Percentiles rank a stretch among this genome's conserved stretches.
phyloP scores from a whole-genome alignment of 768 basidiomycete species.

The Calocybe indica region DNA sequence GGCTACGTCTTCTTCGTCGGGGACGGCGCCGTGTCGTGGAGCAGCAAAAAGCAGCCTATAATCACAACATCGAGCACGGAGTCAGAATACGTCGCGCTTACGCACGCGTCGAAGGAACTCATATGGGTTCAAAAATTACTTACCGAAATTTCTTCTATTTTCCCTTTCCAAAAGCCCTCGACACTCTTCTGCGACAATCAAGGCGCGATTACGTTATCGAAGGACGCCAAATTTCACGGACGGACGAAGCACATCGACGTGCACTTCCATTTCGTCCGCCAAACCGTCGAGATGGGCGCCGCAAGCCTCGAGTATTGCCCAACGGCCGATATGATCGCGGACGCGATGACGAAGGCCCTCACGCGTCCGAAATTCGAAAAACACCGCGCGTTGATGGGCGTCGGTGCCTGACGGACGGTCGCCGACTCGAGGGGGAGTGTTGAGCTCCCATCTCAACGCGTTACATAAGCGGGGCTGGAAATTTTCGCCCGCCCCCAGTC shows the following conservation, averaged over 20 bases:
- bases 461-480: too few relatives aligned
- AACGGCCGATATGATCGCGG: conserved; percentile 22
- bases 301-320: conserved; percentile 17
- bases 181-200: conserved; percentile 17
- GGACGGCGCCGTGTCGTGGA: conserved; percentile 23
- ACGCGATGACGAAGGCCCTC: conserved; percentile 26
- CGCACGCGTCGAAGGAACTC: conserved; percentile 14
- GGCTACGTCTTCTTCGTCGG: conserved; percentile 22
- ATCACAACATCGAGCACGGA: conserved; percentile 29
- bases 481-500: too few relatives aligned
- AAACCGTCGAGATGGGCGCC: conserved; percentile 11
- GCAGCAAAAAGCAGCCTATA: conserved; percentile 21
- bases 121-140: conserved; percentile 19
- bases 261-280: conserved; percentile 17
- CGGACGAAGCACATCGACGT: conserved; percentile 26
- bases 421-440: not conserved
- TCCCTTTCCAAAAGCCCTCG: conserved; percentile 13
- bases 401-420: too few relatives aligned
- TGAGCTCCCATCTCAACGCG: too few relatives aligned
- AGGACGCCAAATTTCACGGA: conserved; percentile 19
- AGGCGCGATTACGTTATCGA: conserved; percentile 18
- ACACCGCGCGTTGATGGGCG: not conserved
- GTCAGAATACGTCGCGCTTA: conserved; percentile 28
- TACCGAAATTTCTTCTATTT: conserved; percentile 9
- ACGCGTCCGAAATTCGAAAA: not conserved